phyloP scores from a whole-genome alignment of 495 filamentous ascomycete genomes.

The Aspergillus avenaceus region DNA sequence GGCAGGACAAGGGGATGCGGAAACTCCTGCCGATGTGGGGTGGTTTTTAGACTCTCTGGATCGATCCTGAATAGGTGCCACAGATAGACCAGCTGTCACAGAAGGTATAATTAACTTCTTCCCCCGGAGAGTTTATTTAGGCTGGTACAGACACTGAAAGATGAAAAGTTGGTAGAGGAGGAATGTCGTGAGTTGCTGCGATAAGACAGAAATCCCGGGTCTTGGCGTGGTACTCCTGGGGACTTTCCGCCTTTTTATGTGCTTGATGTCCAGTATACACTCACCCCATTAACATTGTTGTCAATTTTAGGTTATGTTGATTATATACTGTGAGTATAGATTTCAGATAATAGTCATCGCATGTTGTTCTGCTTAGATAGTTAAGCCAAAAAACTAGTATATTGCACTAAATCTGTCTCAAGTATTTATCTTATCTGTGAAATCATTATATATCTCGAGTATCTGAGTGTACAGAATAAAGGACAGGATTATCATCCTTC shows the following conservation, averaged over 20 bases:
- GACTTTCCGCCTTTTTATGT: neutral
- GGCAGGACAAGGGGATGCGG: neutral
- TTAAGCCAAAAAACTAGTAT: too few relatives aligned
- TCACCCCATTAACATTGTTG: too few relatives aligned
- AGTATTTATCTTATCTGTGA: too few relatives aligned
- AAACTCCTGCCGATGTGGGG: constrained; percentile 1
- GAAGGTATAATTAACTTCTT: neutral
- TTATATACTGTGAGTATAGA: too few relatives aligned
- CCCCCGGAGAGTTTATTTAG: neutral
- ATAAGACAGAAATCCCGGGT: neutral
- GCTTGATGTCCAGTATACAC: neutral
- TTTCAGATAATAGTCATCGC: too few relatives aligned
- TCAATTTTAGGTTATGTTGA: too few relatives aligned
- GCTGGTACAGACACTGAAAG: neutral
- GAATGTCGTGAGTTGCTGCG: neutral
- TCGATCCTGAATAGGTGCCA: neutral
- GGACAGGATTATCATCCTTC: too few relatives aligned
- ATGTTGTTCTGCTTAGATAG: too few relatives aligned
- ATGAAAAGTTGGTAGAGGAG: neutral
- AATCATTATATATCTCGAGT: too few relatives aligned
- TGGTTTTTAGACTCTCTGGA: neutral
- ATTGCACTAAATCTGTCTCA: too few relatives aligned
- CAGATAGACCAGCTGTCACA: neutral
- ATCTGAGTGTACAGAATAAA: too few relatives aligned
- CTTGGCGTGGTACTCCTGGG: neutral